These are phyloP conservation scores for Cupressus sempervirens DNA, from an alignment of 75 land plant genomes.

Conservation along the genomic window DNA sequence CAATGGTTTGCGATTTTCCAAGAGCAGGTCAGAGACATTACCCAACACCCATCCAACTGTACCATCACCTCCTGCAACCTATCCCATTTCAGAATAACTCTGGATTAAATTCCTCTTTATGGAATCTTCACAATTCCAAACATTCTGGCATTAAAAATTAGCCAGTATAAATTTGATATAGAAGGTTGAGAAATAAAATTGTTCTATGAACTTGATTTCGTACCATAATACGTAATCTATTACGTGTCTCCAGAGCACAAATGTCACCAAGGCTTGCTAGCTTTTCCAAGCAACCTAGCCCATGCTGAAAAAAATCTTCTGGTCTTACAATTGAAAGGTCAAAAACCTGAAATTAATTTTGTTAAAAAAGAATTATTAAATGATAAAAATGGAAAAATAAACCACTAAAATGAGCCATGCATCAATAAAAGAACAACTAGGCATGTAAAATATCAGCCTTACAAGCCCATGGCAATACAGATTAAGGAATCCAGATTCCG, in stretches of 20 bases:
- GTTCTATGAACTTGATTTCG: not conserved
- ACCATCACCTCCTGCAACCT: conserved; percentile 99
- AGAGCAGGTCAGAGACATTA: conserved; percentile 46
- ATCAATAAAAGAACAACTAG: not conserved
- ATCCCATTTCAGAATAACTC: not conserved
- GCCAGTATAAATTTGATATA: not conserved
- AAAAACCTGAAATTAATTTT: conserved; percentile 30
- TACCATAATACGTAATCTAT: conserved; percentile 32
- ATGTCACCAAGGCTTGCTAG: conserved; percentile 32
- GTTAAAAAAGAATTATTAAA: not conserved
- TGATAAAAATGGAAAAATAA: not conserved
- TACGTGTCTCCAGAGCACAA: conserved; percentile 32
- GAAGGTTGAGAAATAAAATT: not conserved
- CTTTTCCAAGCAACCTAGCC: conserved; percentile 35
- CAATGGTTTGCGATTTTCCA: conserved; percentile 33
- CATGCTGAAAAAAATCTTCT: conserved; percentile 28
- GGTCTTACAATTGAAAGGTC: conserved; percentile 25
- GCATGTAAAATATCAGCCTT: conserved; percentile 3
- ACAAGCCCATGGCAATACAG: not conserved
- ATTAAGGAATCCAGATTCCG: not conserved
- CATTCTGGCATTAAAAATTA: not conserved
- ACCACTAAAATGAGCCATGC: not conserved
- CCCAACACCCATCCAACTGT: conserved; percentile 98
- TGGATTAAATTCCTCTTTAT: not conserved
- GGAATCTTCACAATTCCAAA: not conserved